Conservation (phyloP, 257 asterid genomes). For the Scutellaria galericulata region DNA sequence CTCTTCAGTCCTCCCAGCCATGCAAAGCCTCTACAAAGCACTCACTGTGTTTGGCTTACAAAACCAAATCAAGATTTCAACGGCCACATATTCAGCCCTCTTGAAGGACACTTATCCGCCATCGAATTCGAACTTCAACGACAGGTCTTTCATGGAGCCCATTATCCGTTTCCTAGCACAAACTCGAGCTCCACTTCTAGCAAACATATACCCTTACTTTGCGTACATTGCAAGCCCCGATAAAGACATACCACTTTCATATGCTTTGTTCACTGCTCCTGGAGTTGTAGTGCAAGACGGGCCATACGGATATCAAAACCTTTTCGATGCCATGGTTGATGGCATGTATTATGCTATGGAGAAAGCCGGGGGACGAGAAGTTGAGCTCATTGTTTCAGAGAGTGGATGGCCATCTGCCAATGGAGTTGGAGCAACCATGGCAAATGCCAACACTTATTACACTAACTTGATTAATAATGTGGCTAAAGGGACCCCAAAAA, state of each 20-base stretch:
- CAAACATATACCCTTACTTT: slow-evolving; percentile 53
- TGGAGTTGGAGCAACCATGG: slow-evolving; percentile 37
- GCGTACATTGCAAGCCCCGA: slow-evolving; percentile 20
- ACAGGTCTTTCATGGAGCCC: slow-evolving; percentile 27
- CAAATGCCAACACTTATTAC: slow-evolving; percentile 45
- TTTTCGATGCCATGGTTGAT: slow-evolving; percentile 60
- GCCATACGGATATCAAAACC: slow-evolving; percentile 34
- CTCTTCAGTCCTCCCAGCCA: slow-evolving; percentile 36
- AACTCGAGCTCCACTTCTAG: slow-evolving; percentile 37
- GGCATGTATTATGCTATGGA: slow-evolving; percentile 49
- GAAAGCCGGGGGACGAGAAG: slow-evolving; percentile 36
- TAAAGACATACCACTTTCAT: slow-evolving; percentile 9
- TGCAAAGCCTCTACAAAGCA: slow-evolving; percentile 38
- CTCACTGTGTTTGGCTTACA: slow-evolving; percentile 17
- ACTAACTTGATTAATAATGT: slow-evolving; percentile 47
- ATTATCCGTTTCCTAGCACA: slow-evolving; percentile 32
- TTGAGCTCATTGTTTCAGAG: slow-evolving; percentile 53
- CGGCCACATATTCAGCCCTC: slow-evolving; percentile 35
- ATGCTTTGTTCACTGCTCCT: slow-evolving; percentile 37
- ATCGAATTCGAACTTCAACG: slow-evolving; percentile 23
- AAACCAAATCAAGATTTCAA: slow-evolving; percentile 44
- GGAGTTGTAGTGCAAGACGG: not conserved
- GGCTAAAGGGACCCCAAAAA: slow-evolving; percentile 47
- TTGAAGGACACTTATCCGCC: slow-evolving; percentile 45
- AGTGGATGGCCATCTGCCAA: slow-evolving; percentile 75